These are phyloP conservation scores for Curvularia sp. DNA, from an alignment of 2,329 filamentous ascomycete genomes.

Conservation along the genomic window DNA sequence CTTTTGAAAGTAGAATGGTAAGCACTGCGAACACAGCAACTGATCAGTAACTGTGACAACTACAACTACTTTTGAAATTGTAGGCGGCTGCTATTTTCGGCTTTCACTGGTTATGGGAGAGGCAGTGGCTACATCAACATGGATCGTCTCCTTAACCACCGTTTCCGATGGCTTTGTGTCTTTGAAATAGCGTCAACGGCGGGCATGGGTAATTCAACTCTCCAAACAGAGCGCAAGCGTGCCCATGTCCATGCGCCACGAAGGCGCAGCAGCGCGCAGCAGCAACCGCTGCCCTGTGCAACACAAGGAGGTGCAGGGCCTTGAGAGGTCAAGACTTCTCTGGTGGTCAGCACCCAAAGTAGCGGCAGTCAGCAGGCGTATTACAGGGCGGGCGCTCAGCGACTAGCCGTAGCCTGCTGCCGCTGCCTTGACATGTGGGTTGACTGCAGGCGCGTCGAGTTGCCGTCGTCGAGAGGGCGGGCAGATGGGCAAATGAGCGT, in stretches of 20 bases:
- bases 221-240: background rate
- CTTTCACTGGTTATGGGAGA: too few relatives aligned
- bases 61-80: too few relatives aligned
- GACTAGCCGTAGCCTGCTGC: constrained; percentile 10
- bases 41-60: too few relatives aligned
- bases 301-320: constrained; percentile 8
- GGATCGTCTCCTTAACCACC: background rate
- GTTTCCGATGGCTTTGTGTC: constrained; percentile 6
- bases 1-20: too few relatives aligned
- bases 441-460: constrained; percentile 23
- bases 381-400: constrained; percentile 8
- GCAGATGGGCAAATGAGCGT: constrained; percentile 29
- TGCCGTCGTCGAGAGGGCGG: constrained; percentile 19
- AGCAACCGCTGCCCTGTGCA: constrained; percentile 16
- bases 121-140: background rate
- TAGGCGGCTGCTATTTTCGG: too few relatives aligned
- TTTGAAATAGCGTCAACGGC: constrained; percentile 5
- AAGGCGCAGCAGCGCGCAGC: constrained; percentile 8
- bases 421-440: constrained; percentile 27
- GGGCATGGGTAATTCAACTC: background rate
- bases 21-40: too few relatives aligned
- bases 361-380: constrained; percentile 29
- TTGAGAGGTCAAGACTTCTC: constrained; percentile 30
- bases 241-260: constrained; percentile 15
- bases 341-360: constrained; percentile 34